Base-by-base conservation (phyloP, 2,329 filamentous ascomycete genomes). In the Aspergillus cejpii region DNA sequence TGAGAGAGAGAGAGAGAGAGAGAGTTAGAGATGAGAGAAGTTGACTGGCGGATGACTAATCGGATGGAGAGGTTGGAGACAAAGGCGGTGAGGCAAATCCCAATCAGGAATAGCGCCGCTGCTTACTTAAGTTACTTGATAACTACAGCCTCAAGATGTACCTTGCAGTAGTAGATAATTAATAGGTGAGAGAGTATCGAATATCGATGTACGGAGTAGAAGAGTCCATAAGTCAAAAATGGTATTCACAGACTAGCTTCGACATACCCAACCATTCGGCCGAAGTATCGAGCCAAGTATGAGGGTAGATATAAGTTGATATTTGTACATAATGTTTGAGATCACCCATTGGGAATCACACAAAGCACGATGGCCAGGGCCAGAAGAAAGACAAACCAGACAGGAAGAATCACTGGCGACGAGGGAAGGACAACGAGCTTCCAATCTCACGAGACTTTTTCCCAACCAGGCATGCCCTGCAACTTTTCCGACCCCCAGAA, bases 241-340 rank as follows among this genome's bases (percentile, higher is more conserved):
- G 31, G 10, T 34, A 34, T 34, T 34, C 31, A 34, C 31, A 34
- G 17, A 34, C 14, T 17, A 17, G 17, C 5, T 20, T 24, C 11
- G 31, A 19, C 31, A 20, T 34, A 34, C 8, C 17, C 31, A 34
- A 34, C 15, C 15, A 17, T 8, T 19, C 15, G 11, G 15, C 14
- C 31, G 4, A 8, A 10, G 31, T 12, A 11, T 34, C 31, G 15
- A 33, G 29, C 29, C 14, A 10, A 15, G 15, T 15, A 34, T 34
- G 17, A 15, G 11, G 17, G 29, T 34, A 43, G 41, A 29, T 48
- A 52, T 48, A 37, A 41, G 39, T 41, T 51, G 37, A 41, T 56
- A 53, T 53, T 56, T 53, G 44, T 56, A 56, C 54, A 56, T 11
- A 20, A 41, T 46, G 36, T 45, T 41, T 34, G 38, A 38, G 49